A percentile compares a stretch with the other conserved stretches of the same genome.
phyloP scores from a whole-genome alignment of 1,139 yeast species.

The Meyerozyma guilliermondii region DNA sequence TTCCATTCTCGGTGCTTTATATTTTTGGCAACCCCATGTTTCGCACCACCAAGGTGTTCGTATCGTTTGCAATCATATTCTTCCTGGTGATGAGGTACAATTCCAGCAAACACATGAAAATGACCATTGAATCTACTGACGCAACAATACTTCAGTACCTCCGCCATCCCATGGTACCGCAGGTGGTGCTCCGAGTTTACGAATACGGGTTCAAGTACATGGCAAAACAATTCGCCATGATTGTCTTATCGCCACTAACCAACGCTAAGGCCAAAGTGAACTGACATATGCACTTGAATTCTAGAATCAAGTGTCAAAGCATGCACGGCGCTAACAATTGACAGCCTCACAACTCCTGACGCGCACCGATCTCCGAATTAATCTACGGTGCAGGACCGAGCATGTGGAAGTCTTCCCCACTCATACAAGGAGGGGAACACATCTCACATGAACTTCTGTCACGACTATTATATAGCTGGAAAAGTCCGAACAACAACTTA shows the following conservation, averaged over 20 bases:
- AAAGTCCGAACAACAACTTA: too few species aligned
- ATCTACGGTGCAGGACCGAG: not conserved
- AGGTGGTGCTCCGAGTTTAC: not conserved
- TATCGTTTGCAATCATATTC: not conserved
- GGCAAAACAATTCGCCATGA: not conserved
- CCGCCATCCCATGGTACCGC: not conserved
- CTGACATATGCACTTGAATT: not conserved
- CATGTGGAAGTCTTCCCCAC: not conserved
- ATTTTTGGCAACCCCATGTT: not conserved
- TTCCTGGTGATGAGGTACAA: not conserved
- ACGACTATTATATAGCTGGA: not conserved
- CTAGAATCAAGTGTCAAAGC: not conserved
- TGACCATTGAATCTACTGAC: not conserved
- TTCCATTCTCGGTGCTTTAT: not conserved
- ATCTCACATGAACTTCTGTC: not conserved
- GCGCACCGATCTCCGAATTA: not conserved
- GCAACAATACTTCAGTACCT: not conserved
- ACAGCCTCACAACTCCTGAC: too few species aligned
- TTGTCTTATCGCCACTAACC: not conserved
- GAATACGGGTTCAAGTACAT: not conserved
- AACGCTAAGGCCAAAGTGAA: not conserved
- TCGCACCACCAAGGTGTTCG: not conserved
- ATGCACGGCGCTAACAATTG: too few species aligned
- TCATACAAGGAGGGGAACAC: not conserved
- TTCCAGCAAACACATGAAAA: not conserved